Evolutionary conservation across 106 monocot species (phyloP).

Genomic region (Posidonia australis): DNA sequence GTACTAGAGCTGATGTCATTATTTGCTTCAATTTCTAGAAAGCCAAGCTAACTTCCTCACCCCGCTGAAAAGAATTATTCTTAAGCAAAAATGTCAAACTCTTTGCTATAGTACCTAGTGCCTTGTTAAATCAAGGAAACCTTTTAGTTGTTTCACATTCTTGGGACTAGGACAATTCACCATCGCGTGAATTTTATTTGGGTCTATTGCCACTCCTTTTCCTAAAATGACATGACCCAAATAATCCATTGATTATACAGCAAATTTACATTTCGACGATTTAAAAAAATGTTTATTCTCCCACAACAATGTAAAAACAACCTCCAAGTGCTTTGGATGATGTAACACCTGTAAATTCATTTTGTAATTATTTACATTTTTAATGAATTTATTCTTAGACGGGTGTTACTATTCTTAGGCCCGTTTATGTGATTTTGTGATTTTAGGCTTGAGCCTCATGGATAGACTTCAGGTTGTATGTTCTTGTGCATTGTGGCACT

Average conservation of each 20-base stretch:
- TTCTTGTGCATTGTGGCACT: too few species aligned
- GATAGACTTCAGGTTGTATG: too few species aligned
- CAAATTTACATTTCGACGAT: conserved; percentile 5
- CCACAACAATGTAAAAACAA: too few species aligned
- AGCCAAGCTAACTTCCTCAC: neutral
- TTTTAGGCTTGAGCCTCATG: too few species aligned
- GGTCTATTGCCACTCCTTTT: neutral
- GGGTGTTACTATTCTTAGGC: too few species aligned
- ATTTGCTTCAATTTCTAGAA: neutral
- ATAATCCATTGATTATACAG: neutral
- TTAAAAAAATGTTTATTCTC: too few species aligned
- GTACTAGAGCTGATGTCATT: neutral
- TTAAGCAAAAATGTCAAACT: neutral
- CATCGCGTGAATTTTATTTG: neutral
- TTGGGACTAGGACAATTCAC: neutral
- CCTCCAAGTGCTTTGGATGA: too few species aligned
- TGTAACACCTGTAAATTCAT: too few species aligned
- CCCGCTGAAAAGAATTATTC: neutral
- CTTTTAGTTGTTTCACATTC: neutral
- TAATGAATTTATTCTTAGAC: too few species aligned
- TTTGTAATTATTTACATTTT: too few species aligned
- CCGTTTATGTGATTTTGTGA: too few species aligned
- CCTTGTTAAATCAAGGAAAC: neutral
- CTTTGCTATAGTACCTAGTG: neutral
- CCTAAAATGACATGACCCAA: neutral